A percentile compares a stretch with the other conserved stretches of the same genome.
Conservation (phyloP, 768 basidiomycete species). For the Leccinum imitatum region DNA sequence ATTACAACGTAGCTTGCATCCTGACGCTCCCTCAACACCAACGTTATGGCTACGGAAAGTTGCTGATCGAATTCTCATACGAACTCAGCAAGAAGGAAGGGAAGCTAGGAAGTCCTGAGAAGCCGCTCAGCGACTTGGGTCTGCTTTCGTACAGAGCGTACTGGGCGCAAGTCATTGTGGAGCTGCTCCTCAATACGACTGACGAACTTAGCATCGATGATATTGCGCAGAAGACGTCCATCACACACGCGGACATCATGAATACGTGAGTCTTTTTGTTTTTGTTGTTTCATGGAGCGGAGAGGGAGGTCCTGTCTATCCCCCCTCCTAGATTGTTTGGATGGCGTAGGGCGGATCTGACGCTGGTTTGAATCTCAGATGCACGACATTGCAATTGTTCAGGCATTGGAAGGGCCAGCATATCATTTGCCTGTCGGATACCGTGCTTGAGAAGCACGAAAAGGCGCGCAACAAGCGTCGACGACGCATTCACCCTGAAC, state of each 20-base stretch:
- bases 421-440: constrained; percentile 88
- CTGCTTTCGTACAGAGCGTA: constrained; percentile 92
- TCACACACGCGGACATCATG: constrained; percentile 95
- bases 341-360: constrained; percentile 4
- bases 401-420: constrained; percentile 96
- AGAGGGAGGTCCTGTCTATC: background rate
- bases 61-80: constrained; percentile 98
- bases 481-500: constrained; percentile 74
- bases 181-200: constrained; percentile 68
- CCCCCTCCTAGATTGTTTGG: background rate
- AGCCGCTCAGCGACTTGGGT: constrained; percentile 93
- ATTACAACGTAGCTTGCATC: constrained; percentile 99
- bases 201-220: constrained; percentile 93
- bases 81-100: constrained; percentile 95
- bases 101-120: constrained; percentile 96
- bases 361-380: constrained; percentile 47
- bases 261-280: constrained; percentile 75
- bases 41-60: constrained; percentile 91
- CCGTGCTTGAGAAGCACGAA: constrained; percentile 87
- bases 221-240: constrained; percentile 92
- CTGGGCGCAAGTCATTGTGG: constrained; percentile 96
- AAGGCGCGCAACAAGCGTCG: constrained; percentile 78
- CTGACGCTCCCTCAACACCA: constrained; percentile 98
- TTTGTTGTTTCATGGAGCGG: background rate
- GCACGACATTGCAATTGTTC: constrained; percentile 91